Percentiles rank a stretch among this genome's conserved stretches.
Evolutionary conservation across 2,329 filamentous ascomycete genomes (phyloP).

Genomic region (Sclerotinia borealis): DNA sequence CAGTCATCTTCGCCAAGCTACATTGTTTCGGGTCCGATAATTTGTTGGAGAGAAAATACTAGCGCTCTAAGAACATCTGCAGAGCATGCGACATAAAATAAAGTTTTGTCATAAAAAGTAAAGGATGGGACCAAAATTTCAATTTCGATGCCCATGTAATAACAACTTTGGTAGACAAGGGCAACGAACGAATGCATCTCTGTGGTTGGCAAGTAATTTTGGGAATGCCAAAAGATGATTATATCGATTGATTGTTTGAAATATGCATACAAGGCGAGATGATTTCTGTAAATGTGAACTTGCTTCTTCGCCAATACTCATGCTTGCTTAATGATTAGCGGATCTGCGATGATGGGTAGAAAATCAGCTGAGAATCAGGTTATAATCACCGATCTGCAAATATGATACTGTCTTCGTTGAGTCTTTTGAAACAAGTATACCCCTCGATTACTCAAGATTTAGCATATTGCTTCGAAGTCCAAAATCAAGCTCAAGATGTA

Average conservation of each 20-base stretch:
- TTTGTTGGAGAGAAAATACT: not conserved
- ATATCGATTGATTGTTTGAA: not conserved
- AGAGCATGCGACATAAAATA: not conserved
- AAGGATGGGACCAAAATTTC: not conserved
- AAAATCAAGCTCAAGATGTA: not conserved
- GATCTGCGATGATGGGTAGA: not conserved
- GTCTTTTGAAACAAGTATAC: not conserved
- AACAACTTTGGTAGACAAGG: not conserved
- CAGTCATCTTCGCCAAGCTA: not conserved
- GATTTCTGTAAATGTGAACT: not conserved
- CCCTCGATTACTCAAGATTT: not conserved
- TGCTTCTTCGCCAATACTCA: not conserved
- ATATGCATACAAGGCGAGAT: not conserved
- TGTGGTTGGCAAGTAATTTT: not conserved
- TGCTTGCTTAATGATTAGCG: not conserved
- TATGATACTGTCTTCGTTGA: not conserved
- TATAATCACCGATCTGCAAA: slow-evolving; percentile 4
- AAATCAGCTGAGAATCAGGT: not conserved
- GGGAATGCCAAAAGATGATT: not conserved
- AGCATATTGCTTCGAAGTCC: not conserved
- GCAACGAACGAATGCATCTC: not conserved
- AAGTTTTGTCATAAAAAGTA: not conserved
- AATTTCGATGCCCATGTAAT: not conserved
- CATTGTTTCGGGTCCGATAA: not conserved
- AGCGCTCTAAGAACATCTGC: not conserved